Percentiles rank a stretch among this genome's conserved stretches.
phyloP scores from a whole-genome alignment of 352 stramenopile genomes.

The Globisporangium acanthophoron region DNA sequence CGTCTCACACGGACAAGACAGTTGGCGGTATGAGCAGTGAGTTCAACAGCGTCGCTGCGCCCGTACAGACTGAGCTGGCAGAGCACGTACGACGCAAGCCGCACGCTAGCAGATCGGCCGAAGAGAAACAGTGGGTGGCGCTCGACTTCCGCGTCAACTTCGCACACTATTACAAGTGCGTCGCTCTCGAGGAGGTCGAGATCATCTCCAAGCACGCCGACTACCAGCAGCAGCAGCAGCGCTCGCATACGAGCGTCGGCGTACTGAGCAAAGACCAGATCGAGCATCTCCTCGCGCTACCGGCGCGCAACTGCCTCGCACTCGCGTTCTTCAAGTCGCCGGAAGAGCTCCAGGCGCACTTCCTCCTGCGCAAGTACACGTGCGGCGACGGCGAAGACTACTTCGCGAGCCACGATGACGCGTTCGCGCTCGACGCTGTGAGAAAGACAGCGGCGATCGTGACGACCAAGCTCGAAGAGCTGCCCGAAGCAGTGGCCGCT shows the following conservation, averaged over 20 bases:
- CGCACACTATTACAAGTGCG: slow-evolving; percentile 63
- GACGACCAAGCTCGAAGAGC: slow-evolving; percentile 23
- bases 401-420: slow-evolving; percentile 36
- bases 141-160: slow-evolving; percentile 62
- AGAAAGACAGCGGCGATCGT: slow-evolving; percentile 6
- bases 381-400: slow-evolving; percentile 63
- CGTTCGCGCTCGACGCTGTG: slow-evolving; percentile 21
- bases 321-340: slow-evolving; percentile 63
- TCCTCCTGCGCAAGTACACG: slow-evolving; percentile 62
- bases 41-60: neutral
- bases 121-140: slow-evolving; percentile 66
- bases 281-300: slow-evolving; percentile 44
- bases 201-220: slow-evolving; percentile 49
- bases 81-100: slow-evolving; percentile 46
- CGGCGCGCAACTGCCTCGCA: slow-evolving; percentile 56
- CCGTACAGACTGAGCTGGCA: slow-evolving; percentile 7
- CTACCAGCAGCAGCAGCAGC: slow-evolving; percentile 24
- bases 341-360: slow-evolving; percentile 52
- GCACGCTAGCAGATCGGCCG: slow-evolving; percentile 30
- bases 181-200: slow-evolving; percentile 46
- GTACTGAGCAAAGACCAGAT: slow-evolving; percentile 39
- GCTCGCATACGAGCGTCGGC: neutral
- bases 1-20: neutral
- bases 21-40: neutral
- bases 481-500: slow-evolving; percentile 26